These are phyloP conservation scores for Neonectria neomacrospora DNA, from an alignment of 2,329 filamentous ascomycete genomes.

Conservation along the genomic window DNA sequence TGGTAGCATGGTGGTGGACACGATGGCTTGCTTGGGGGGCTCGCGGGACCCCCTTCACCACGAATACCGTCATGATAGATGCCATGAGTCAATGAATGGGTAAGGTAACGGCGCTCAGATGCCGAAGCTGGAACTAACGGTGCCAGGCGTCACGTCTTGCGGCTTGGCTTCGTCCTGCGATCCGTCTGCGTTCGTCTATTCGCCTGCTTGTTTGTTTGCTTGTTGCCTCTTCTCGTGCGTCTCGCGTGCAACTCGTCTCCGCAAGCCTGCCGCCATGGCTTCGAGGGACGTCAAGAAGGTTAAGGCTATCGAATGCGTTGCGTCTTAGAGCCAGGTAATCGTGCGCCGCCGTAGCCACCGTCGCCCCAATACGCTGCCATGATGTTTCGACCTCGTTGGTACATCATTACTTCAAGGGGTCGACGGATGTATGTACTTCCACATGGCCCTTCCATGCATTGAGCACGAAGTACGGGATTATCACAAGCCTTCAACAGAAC, in stretches of 20 bases:
- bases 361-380: background rate
- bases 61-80: background rate
- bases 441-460: too few relatives aligned
- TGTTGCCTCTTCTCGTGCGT: constrained; percentile 5
- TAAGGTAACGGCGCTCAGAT: background rate
- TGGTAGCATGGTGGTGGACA: background rate
- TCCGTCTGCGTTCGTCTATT: background rate
- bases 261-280: constrained; percentile 1
- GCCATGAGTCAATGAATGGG: background rate
- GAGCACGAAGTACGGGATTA: too few relatives aligned
- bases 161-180: background rate
- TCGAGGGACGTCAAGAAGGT: background rate
- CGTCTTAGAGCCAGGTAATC: background rate
- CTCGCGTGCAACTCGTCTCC: background rate
- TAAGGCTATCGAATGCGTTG: constrained; percentile 2
- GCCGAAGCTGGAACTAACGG: background rate
- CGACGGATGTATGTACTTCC: too few relatives aligned
- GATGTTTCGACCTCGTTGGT: too few relatives aligned
- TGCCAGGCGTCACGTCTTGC: background rate
- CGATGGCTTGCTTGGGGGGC: too few relatives aligned
- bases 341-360: background rate
- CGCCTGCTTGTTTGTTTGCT: background rate
- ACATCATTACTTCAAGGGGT: too few relatives aligned
- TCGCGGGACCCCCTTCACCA: too few relatives aligned
- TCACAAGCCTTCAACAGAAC: too few relatives aligned